Percentiles rank a stretch among this genome's conserved stretches.
Conservation (phyloP, 257 asterid species). For the Ophiorrhiza pumila region DNA sequence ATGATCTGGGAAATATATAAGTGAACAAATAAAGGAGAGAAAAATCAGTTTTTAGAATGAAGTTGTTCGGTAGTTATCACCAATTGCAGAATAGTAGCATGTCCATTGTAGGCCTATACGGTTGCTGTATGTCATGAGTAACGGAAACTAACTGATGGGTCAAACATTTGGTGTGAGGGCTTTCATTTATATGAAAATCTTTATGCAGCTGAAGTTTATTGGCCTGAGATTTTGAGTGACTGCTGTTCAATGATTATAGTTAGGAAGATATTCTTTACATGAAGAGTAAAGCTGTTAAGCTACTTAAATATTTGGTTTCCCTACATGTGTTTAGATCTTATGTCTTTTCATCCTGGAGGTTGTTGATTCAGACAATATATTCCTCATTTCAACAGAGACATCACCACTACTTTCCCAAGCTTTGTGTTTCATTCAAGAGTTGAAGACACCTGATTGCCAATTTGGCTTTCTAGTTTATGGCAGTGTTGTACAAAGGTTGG, state of each 20-base stretch:
- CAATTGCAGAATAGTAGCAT: no score
- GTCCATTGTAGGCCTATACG: not conserved
- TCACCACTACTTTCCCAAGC: conserved; percentile 89
- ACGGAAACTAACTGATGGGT: not conserved
- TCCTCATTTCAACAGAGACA: conserved; percentile 38
- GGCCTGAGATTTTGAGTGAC: not conserved
- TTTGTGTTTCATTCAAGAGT: conserved; percentile 93
- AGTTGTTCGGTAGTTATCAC: no score
- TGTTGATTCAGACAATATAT: conserved; percentile 12
- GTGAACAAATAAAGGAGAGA: not conserved
- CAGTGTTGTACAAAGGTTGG: not conserved
- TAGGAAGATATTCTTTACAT: not conserved
- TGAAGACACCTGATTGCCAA: conserved; percentile 67
- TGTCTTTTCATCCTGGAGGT: no score
- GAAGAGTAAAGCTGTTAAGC: not conserved
- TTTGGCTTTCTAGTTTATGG: conserved; percentile 7
- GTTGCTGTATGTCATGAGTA: not conserved
- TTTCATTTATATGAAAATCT: not conserved
- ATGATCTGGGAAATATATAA: no score
- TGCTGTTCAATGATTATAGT: not conserved
- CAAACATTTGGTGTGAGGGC: not conserved
- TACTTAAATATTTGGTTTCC: no score
- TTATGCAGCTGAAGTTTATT: not conserved
- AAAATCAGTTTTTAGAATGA: not conserved
- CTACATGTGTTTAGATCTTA: no score